Base-by-base conservation (phyloP, 2,329 filamentous ascomycete genomes). In the Sphaerulina vaccinii region DNA sequence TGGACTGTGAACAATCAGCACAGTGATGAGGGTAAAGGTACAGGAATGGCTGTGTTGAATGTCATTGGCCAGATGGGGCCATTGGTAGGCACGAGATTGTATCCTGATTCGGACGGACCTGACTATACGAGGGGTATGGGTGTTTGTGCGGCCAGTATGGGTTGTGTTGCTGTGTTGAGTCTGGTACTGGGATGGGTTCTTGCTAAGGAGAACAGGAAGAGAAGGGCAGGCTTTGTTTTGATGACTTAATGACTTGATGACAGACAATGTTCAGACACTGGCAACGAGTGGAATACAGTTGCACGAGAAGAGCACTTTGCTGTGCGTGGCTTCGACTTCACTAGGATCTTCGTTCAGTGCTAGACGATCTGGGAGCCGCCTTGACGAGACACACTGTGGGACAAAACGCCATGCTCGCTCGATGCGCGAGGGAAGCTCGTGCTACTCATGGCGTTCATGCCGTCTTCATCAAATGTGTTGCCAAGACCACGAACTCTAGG, bases 1-100 rank as follows among this genome's bases (percentile, higher is more conserved):
- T 96, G 90, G 90, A 88, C 82, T 29, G 81, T 96, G 65, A 95
- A 95, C 66, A 96, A 95, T 69, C 88, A 93, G 66, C 73, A 79
- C 47, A 83, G 77, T 10, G 82, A 85, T 55, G 81, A 80, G 45
- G 81, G 83, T 5, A 86, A 87, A 59, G 88, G 88, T 0, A 83
- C 83, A 1, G 88, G 86, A 1, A 88, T 95, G 63, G 88, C 87
- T 1, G 76, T 96, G 24, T 70, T 96, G 65, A 91, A 96, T 69
- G 64, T 90, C 29, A 78, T 96, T 11, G 91, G 89, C 1, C 89
- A 95, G 71, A 85, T 84, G 57, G 89, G 89, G 0, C 88, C 89
- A 1, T 70, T 81, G 8, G 60, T 81, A 0, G 79, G 79, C 0
- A 78, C 75, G n/a, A 72, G 77, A 51, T 63, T 81, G n/a, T 82